Evolutionary conservation across 805 yeast species (phyloP), one percentile per base, ranked within the genome.

Genomic region (Nakazawaea siamensis): DNA sequence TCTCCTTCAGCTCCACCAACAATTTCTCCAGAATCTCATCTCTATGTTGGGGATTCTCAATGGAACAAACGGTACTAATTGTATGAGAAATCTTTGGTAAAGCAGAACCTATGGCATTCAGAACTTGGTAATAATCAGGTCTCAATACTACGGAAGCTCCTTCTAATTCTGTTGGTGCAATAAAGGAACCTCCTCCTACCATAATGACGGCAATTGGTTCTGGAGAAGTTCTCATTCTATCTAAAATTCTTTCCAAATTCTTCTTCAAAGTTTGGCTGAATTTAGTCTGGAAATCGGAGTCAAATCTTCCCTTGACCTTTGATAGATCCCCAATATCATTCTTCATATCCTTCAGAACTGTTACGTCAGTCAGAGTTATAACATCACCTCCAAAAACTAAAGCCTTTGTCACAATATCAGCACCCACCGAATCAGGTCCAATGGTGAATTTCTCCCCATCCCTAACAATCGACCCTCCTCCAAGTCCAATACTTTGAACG

Each of bases 71-170:
- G 8, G 29, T 33, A n/a, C 44, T 45, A 6, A 51, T 40, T n/a
- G 48, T 49, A 7, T 58, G 48, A 18, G 70, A 60, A 4, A 68
- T 50, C 40, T 66, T 66, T 16, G 68, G 69, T 49, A 66, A 46
- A 4, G 71, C 71, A 18, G 73, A 70, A 29, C 72, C 73, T 35
- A 68, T 64, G 3, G 73, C 75, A 49, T 68, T 68, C 5, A 72
- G 72, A 34, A 65, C 68, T 27, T 57, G 55, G 45, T 47, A 58
- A 40, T 41, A 66, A 20, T 61, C 60, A 3, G 71, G 71, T 33
- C 60, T 49, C 31, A 64, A 46, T 5, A 68, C 65, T 27, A 54
- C 49, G 1, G 67, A 58, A 5, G 68, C 66, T 18, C 73, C 72
- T 11, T 55, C 54, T 11, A 64, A 34, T 14, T 44, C 35, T 7